Evolutionary conservation across 2,329 filamentous ascomycete genomes (phyloP), one percentile per base, ranked within the genome.

Genomic region (Stemphylium beticola): DNA sequence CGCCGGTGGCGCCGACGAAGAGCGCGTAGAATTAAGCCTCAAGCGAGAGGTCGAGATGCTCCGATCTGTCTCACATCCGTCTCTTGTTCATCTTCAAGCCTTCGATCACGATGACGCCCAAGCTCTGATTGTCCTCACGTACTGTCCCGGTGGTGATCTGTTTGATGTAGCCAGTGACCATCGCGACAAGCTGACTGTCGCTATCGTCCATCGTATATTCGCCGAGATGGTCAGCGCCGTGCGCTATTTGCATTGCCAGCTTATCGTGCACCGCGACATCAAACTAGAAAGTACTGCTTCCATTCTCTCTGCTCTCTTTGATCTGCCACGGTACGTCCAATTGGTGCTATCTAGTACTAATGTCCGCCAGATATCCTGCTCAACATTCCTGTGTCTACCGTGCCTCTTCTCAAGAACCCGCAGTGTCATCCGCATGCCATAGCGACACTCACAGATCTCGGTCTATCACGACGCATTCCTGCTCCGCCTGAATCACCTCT

Each of bases 41-140:
- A 96, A 96, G 77, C 87, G 95, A 57, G 95, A 99, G 79, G 84
- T 99, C 36, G 93, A 98, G 67, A 96, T 99, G 62, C 88, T 99
- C 80, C 92, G 90, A 73, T 86, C 84, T 15, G 87, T 98, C 65
- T 88, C 89, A 48, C 93, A 99, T 74, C 93, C 95, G 0, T 96
- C 91, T 3, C 80, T 99, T 36, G 90, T 97, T 6, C 90, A 96
- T 66, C 83, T 99, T 44, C 95, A 95, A 76, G 93, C 93, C 0
- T 96, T 93, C 85, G 95, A 86, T 62, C 91, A 92, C 64, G 91
- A 96, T 73, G 86, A 89, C 31, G 88, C 87, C 8, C 85, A 93
- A 44, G 91, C 93, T 1, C 84, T 98, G 36, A 79, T 99, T 37
- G 90, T 98, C 4, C 79, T 99, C 56, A 92, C 89, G 58, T 97